Base-by-base conservation (phyloP, 2,329 filamentous ascomycete species). In the Cytospora paraplurivora region DNA sequence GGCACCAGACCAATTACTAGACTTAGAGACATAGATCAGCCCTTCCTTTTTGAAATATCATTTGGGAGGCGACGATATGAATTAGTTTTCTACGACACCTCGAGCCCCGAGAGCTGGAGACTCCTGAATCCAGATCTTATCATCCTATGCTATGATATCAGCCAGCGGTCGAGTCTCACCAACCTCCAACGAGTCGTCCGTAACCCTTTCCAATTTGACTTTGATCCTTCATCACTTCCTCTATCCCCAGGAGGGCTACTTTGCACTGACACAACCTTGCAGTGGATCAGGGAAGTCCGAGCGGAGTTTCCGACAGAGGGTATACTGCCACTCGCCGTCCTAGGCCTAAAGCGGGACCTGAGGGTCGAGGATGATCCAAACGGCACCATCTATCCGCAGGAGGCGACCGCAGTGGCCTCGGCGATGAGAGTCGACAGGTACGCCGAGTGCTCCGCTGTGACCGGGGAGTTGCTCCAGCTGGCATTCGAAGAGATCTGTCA, bases 111-210 rank as follows among this genome's bases (percentile, higher is more conserved):
- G 32, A 83, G 79, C 70, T 88, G 86, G 86, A 80, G 77, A 54
- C 75, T 82, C n/a, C 75, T 87, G 19, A 78, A 78, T 15, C 86
- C 86, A 0, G 81, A 88, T 71, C 75, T 88, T 35, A 75, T 87
- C 57, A 75, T 87, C 34, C 74, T 88, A 63, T 88, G 85, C 73
- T 88, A 84, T 69, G 85, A 87, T 69, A 86, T 88, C 69, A 84
- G 82, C 72, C 81, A 83, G 66, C 79, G 85, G 50, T 71, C 82
- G 51, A 86, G 79, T 68, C 78, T 88, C 59, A 80, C 85, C 68
- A 85, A 86, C 69, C 79, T 86, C 76, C 80, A 85, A 71, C 76
- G 79, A 74, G 74, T 82, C 69, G 85, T 87, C 64, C 67, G 82
- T 78, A 19, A 35, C 27, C 35, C n/a, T 17, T 12, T 10, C 15